Conservation (phyloP, 1,284 basidiomycete species). For the Phellopilus nigrolimitatus region DNA sequence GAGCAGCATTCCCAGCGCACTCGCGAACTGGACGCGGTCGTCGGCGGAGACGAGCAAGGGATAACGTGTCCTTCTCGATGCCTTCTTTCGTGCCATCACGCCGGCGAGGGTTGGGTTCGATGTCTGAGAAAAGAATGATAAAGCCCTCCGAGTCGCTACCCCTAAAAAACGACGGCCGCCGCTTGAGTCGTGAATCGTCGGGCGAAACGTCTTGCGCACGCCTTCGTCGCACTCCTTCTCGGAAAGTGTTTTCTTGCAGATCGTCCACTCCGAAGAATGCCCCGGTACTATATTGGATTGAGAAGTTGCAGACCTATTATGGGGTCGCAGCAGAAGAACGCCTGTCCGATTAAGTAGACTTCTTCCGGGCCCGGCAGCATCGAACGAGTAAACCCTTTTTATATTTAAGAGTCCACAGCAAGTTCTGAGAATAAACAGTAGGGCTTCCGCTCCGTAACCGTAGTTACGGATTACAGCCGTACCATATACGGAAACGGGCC, state of each 20-base stretch:
- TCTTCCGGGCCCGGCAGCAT: no score
- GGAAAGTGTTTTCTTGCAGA: constrained; percentile 22
- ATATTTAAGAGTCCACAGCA: no score
- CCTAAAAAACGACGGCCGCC: constrained; percentile 12
- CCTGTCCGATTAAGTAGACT: no score
- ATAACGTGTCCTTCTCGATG: constrained; percentile 24
- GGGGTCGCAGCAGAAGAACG: no score
- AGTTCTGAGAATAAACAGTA: no score
- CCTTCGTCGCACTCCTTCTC: constrained; percentile 22
- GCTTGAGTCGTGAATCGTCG: constrained; percentile 27
- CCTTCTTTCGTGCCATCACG: constrained; percentile 28
- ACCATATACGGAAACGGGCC: no score
- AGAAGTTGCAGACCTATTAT: no score
- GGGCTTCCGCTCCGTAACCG: no score
- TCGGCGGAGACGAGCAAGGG: constrained; percentile 28
- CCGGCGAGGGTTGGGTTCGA: constrained; percentile 25
- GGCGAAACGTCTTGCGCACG: constrained; percentile 23
- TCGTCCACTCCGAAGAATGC: constrained; percentile 23
- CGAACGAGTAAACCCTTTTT: no score
- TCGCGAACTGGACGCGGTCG: constrained; percentile 31
- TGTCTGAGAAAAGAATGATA: constrained; percentile 7
- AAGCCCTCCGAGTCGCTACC: constrained; percentile 19
- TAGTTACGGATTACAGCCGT: no score
- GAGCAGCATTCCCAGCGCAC: constrained; percentile 30
- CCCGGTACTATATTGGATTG: constrained; percentile 20